Evolutionary conservation across 2,329 filamentous ascomycete genomes (phyloP), one percentile per base, ranked within the genome.

Genomic region (Samsoniella hepiali): DNA sequence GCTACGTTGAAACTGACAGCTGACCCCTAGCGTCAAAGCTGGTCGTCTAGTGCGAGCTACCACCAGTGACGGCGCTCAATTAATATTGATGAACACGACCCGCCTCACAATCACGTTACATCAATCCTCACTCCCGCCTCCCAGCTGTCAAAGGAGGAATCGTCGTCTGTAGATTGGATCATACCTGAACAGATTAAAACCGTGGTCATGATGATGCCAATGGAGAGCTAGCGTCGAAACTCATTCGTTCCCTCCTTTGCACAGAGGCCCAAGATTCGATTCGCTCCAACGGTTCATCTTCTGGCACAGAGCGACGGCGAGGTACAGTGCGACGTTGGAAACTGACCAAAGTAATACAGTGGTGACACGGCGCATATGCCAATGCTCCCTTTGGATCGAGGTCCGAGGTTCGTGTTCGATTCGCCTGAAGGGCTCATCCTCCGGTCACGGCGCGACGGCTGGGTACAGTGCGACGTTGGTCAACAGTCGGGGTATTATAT

Each of bases 91-190:
- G 40, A 57, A 45, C 31, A 57, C 40, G 40, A 57, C 40, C 54
- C 55, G 44, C 34, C 51, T 27, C 11, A 57, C 27, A 63, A 42
- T 51, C 61, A 63, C 61, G 61, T 63, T 63, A 63, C 61, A 63
- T 63, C 45, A 8, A 32, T 27, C 9, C 45, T 44, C 40, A 34
- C 42, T 31, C 11, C 40, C 55, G 38, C 38, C n/a, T 34, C 38
- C 38, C 22, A 51, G 27, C 15, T 40, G 40, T 22, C 22, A 5
- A 45, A 40, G 9, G 8, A 34, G 6, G 22, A 45, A 45, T 27
- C 3, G 27, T 6, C 4, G 17, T 32, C 40, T 32, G 22, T 22
- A 29, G 10, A 32, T 45, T 34, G 29, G 40, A 54, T 34, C 2
- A 31, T 54, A 4, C 11, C 34, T 42, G 11, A 11, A 44, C 27